Base-by-base conservation (phyloP, 192 early-diverging fungal genomes). In the Dispira simplex region DNA sequence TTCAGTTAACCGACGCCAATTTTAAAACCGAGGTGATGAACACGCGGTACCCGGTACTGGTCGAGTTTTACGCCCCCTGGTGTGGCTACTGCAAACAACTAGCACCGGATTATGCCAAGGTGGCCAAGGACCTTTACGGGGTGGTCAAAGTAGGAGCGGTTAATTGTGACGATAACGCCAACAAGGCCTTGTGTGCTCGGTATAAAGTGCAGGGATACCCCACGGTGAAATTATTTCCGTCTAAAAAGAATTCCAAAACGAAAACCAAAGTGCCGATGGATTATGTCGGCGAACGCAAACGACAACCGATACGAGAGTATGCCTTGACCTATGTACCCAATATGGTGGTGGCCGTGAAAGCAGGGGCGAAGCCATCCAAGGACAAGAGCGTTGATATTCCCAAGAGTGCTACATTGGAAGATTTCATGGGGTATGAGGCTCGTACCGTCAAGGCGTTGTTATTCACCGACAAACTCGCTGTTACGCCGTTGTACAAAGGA, bases 21-120 rank as follows among this genome's bases (percentile, higher is more conserved):
- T 90, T 89, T 70, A 73, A 80, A 14, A 44, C 76, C 12, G 83
- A 83, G 64, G 83, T 93, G 27, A 67, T 89, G 56, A 71, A 85
- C 23, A 79, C 83, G 3, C 67, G 87, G 79, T 79, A 91, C 67
- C 79, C 86, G 10, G 90, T 89, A 16, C 80, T 92, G 63, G 88
- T 90, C 23, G 91, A 95, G 70, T 98, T 98, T 71, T 96, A 85
- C 67, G 95, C 93, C 12, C 95, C 95, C 28, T 98, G 95, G 90
- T 94, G 93, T 73, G 92, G 92, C 21, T 89, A 95, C 73, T 98
- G 95, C 71, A 82, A 93, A 77, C 86, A 75, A 25, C 67, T 92
- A 64, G 85, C 80, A 20, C 92, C 93, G 18, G 87, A 88, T 52
- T 98, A 91, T 77, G 87, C 92, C 65, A 89, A 88, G 46, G 95